Base-by-base conservation (phyloP, 129 eudicot genomes). In the Logfia minima region DNA sequence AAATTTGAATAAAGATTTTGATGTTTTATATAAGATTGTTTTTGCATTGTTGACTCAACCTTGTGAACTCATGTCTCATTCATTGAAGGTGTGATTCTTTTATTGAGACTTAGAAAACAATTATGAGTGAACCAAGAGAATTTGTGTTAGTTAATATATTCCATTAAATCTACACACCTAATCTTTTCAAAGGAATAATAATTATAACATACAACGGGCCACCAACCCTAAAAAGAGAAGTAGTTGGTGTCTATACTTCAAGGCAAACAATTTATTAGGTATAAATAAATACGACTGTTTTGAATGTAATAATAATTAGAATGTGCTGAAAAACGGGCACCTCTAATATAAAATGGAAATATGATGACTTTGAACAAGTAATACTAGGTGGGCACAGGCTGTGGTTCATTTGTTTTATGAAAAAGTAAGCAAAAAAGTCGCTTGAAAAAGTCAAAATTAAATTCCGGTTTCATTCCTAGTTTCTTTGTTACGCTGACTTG, bases 211-310 rank as follows among this genome's bases (percentile, higher is more conserved):
- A 59, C 29, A 10, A 48, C 45, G 61, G 10, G 56, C 22, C 34
- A 81, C 80, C 84, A 75, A 81, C 67, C 71, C 76, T 75, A 75
- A 64, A 81, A 75, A 75, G 84, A 56, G 71, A 68, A 81, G 80
- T 75, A 22, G 84, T 70, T 75, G 80, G 84, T 68, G 43, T 23
- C 70, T 43, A 81, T 45, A 67, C 55, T 75, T 63, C 48, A 35
- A 63, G 70, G 77, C 66, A 23, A 34, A 72, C 72, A 56, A 67
- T 80, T 26, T 37, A 66, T 66, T 80, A 55, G 21, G 68, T 74
- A 41, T 70, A 80, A 39, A 74, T 58, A 26, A 74, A 80, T 19
- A 59, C 26, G 60, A 41, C 43, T 56, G 17, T 31, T 76, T 63
- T 31, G 35, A 67, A 66, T 51, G 82, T 29, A 70, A 61, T 75